Percentiles rank a stretch among this genome's conserved stretches.
These are phyloP conservation scores for Calophaca sinica DNA, from an alignment of 306 rosid species.

Conservation along the genomic window DNA sequence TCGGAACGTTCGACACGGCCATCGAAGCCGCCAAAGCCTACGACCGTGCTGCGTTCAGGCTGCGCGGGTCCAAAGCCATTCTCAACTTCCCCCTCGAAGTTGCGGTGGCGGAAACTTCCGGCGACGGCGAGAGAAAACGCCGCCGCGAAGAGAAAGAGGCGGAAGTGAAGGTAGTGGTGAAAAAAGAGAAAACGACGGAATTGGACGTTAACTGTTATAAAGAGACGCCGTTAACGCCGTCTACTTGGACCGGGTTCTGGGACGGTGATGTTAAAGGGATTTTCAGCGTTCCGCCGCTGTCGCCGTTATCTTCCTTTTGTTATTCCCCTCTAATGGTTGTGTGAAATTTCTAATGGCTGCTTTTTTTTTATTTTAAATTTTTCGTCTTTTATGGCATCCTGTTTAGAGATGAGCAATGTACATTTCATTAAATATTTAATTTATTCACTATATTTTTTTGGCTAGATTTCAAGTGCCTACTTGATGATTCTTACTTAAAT, in stretches of 20 bases:
- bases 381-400: too few relatives aligned
- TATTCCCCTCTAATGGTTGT: constrained; percentile 69
- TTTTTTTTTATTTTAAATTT: too few relatives aligned
- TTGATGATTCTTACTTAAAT: too few relatives aligned
- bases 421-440: too few relatives aligned
- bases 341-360: constrained; percentile 39
- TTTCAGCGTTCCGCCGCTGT: constrained; percentile 70
- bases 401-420: too few relatives aligned
- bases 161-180: constrained; percentile 49
- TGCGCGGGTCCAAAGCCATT: constrained; percentile 86
- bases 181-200: constrained; percentile 60
- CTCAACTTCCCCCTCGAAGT: constrained; percentile 79
- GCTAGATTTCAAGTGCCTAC: too few relatives aligned
- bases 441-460: too few relatives aligned
- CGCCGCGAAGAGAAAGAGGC: constrained; percentile 53
- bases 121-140: constrained; percentile 50
- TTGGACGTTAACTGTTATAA: neutral
- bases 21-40: constrained; percentile 88
- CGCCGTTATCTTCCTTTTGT: constrained; percentile 86
- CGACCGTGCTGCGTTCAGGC: constrained; percentile 79
- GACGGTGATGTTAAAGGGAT: constrained; percentile 66
- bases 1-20: constrained; percentile 84
- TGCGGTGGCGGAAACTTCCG: neutral
- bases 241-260: constrained; percentile 72
- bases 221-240: constrained; percentile 84